Percentiles rank a stretch among this genome's conserved stretches.
Evolutionary conservation across 306 rosid genomes (phyloP).

Genomic region (Gastrolobium bilobum): DNA sequence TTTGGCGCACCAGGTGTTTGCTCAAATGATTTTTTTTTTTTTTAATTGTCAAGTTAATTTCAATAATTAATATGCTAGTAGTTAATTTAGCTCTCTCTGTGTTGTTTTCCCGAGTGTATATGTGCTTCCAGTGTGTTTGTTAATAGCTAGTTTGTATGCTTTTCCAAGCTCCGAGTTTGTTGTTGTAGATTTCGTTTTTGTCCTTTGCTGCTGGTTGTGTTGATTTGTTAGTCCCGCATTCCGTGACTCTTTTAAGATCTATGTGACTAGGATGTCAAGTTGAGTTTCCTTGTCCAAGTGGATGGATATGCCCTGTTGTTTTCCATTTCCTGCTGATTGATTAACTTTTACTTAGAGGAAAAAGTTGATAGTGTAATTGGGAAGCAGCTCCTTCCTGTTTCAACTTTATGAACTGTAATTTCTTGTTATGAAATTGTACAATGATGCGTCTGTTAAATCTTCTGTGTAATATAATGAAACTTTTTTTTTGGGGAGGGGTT

Average conservation of each 20-base stretch:
- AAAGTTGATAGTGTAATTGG: not conserved
- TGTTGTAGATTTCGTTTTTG: no score
- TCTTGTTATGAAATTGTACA: not conserved
- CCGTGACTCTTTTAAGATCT: no score
- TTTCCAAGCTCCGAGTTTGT: no score
- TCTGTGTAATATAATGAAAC: not conserved
- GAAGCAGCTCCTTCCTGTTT: not conserved
- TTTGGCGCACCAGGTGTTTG: constrained; percentile 37
- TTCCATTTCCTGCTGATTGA: not conserved
- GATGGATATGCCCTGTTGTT: not conserved
- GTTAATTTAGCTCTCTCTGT: not conserved
- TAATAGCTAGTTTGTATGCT: no score
- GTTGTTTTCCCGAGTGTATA: not conserved
- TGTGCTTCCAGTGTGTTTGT: not conserved
- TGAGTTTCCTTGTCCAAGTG: not conserved
- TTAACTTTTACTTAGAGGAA: not conserved
- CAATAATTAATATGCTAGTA: not conserved
- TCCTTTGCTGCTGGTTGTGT: no score
- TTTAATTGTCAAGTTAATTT: not conserved
- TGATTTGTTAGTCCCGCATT: no score
- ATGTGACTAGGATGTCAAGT: not conserved
- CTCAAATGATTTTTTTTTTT: not conserved
- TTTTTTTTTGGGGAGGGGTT: not conserved
- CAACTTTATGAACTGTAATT: not conserved
- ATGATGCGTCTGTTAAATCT: not conserved